Evolutionary conservation across 805 yeast species (phyloP).

Genomic region (Barnettozyma californica): DNA sequence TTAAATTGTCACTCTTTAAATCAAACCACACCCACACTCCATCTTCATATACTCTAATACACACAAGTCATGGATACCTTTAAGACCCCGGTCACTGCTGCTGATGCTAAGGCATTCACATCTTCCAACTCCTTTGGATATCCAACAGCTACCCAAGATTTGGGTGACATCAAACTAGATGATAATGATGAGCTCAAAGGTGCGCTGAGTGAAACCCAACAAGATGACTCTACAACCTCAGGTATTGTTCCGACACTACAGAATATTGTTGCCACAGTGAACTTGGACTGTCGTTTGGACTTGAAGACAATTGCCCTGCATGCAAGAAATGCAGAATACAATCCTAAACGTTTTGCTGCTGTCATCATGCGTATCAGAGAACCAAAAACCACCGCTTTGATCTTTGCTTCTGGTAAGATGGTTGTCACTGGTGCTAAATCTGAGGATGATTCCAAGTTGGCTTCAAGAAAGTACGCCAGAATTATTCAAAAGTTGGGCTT

Average conservation of each 20-base stretch:
- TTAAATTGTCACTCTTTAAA: constrained; percentile 13
- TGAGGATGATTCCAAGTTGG: constrained; percentile 97
- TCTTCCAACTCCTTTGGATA: constrained; percentile 24
- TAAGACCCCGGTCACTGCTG: constrained; percentile 26
- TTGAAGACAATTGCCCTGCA: constrained; percentile 95
- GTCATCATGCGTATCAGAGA: constrained; percentile 99
- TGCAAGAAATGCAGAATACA: constrained; percentile 98
- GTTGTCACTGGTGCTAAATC: constrained; percentile 99
- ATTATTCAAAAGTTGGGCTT: constrained; percentile 97
- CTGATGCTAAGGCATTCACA: constrained; percentile 27
- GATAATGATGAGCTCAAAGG: neutral
- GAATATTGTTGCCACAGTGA: constrained; percentile 96
- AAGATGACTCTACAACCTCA: constrained; percentile 72
- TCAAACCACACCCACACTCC: neutral
- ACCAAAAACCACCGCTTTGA: constrained; percentile 96
- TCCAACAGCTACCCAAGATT: constrained; percentile 25
- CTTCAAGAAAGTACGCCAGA: constrained; percentile 96
- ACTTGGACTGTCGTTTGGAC: constrained; percentile 91
- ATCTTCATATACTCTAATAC: neutral
- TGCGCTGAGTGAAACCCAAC: constrained; percentile 15
- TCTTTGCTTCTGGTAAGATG: constrained; percentile 98
- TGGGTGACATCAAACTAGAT: constrained; percentile 19
- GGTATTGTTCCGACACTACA: constrained; percentile 94
- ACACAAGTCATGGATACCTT: constrained; percentile 21
- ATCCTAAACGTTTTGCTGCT: constrained; percentile 98